phyloP scores from a whole-genome alignment of 257 asterid species.

The Primulina huaijiensis region DNA sequence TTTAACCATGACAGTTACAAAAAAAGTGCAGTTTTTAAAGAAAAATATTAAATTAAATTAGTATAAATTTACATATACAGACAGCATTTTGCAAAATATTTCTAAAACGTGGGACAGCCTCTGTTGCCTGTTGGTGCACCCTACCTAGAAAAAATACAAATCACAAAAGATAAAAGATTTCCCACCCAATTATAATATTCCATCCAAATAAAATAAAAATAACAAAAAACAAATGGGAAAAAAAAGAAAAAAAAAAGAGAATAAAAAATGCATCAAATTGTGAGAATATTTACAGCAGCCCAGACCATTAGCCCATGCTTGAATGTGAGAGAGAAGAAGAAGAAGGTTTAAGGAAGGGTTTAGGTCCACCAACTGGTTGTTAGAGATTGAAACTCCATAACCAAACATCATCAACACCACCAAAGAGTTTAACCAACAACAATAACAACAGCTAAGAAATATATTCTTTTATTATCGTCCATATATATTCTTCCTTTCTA shows the following conservation, averaged over 20 bases:
- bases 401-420: constrained; percentile 69
- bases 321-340: constrained; percentile 22
- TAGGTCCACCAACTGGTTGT: constrained; percentile 98
- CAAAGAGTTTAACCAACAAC: constrained; percentile 42
- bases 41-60: too few relatives aligned
- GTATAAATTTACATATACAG: too few relatives aligned
- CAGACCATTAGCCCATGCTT: constrained; percentile 37
- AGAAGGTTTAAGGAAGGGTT: constrained; percentile 57
- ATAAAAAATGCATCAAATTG: neutral
- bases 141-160: neutral
- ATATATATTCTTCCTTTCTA: constrained; percentile 16
- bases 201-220: neutral
- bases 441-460: constrained; percentile 26
- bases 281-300: constrained; percentile 38
- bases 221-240: neutral
- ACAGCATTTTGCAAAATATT: too few relatives aligned
- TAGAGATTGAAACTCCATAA: constrained; percentile 83
- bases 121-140: neutral
- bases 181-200: neutral
- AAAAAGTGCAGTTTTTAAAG: too few relatives aligned
- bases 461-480: constrained; percentile 12
- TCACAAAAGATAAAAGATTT: neutral
- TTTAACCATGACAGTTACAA: too few relatives aligned
- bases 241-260: neutral
- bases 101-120: neutral